Base-by-base conservation (phyloP, 164 flowering plant genomes). In the Stephania japonica region DNA sequence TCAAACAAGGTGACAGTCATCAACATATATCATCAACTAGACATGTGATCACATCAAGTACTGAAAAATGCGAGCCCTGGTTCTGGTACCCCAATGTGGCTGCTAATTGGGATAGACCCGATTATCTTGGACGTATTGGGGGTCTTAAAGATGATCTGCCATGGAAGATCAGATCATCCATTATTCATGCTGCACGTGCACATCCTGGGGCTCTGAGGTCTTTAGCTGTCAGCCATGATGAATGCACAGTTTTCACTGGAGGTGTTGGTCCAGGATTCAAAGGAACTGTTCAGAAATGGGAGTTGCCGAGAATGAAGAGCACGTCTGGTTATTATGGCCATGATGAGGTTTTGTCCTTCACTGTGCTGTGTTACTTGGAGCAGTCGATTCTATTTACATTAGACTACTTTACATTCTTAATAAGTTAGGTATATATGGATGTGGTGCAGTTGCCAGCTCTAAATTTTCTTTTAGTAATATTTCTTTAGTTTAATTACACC, bases 251-350 rank as follows among this genome's bases (percentile, higher is more conserved):
- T 67, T 91, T 85, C 75, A 88, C 99, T 32, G 96, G 98, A 56
- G 98, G 99, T 43, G 89, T 86, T 81, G 99, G 96, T 75, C 91
- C 93, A 73, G 96, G 98, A 73, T 93, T 90, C 79, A 95, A 89
- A 79, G 99, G 99, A 75, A 88, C 89, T 69, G 91, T 93, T 81
- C 98, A 91, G 79, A 91, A 85, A 80, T 95, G 96, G 98, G 94
- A 92, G 53, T 76, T 95, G 78, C 76, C 92, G 23, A 83, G 90
- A 81, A 76, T 88, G 76, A 88, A 85, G 75, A 86, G 89, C 72
- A 69, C 86, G 10, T 88, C 93, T 77, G 93, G 94, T 69, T 95
- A 93, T 76, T 85, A 91, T 82, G 99, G 97, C 59, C 99, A 95
- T 78, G 98, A 95, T 70, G 99, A 93, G 99, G 99, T 93, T 78